These are phyloP conservation scores for Exophiala mesophila DNA, from an alignment of 2,329 filamentous ascomycete species.

Conservation along the genomic window DNA sequence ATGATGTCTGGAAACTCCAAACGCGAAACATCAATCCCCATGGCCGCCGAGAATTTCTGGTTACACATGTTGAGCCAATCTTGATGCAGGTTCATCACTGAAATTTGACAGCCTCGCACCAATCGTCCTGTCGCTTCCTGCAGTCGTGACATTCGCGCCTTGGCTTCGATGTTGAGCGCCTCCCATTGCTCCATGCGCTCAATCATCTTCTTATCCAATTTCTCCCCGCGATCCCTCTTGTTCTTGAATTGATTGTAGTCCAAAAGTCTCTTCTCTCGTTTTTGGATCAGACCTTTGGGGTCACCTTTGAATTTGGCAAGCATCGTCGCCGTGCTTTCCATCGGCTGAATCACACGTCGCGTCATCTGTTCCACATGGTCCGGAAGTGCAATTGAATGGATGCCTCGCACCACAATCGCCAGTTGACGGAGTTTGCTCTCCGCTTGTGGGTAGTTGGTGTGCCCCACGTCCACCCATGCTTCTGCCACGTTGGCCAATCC, in stretches of 20 bases:
- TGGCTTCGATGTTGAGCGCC: conserved; percentile 86
- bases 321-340: conserved; percentile 17
- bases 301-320: conserved; percentile 25
- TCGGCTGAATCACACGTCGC: conserved; percentile 8
- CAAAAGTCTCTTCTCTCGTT: conserved; percentile 84
- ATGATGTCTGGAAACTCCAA: conserved; percentile 69
- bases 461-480: conserved; percentile 65
- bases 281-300: conserved; percentile 84
- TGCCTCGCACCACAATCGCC: conserved; percentile 78
- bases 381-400: conserved; percentile 75
- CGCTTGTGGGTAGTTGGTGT: conserved; percentile 72
- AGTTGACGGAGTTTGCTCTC: conserved; percentile 94
- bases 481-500: conserved; percentile 79
- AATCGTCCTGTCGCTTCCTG: conserved; percentile 76
- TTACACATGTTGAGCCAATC: conserved; percentile 80
- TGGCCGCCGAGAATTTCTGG: conserved; percentile 46
- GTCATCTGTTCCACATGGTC: conserved; percentile 63
- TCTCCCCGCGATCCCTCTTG: conserved; percentile 74
- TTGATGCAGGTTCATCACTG: conserved; percentile 78
- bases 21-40: conserved; percentile 66
- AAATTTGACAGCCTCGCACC: conserved; percentile 74
- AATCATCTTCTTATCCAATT: conserved; percentile 75
- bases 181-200: conserved; percentile 86
- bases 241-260: conserved; percentile 81
- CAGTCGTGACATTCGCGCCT: conserved; percentile 82